phyloP scores from a whole-genome alignment of 768 basidiomycete species.

The Candolleomyces efflorescens region DNA sequence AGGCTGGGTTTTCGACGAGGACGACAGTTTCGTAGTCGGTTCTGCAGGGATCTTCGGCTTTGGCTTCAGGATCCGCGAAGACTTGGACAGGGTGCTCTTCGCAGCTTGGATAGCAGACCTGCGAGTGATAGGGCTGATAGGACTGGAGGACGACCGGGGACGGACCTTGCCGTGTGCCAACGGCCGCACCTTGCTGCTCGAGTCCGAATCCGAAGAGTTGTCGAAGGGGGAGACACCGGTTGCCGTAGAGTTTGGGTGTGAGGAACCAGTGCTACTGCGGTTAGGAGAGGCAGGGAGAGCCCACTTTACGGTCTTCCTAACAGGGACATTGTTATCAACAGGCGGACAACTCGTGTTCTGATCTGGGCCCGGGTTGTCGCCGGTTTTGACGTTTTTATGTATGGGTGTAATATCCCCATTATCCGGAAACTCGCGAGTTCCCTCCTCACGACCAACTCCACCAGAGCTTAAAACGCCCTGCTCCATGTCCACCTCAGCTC shows the following conservation, averaged over 20 bases:
- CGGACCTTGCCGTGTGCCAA: background rate
- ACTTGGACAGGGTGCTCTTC: background rate
- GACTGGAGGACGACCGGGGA: slow-evolving; percentile 1
- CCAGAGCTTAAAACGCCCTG: no score
- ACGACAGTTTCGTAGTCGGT: background rate
- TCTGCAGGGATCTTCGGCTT: background rate
- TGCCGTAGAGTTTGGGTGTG: background rate
- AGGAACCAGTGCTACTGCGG: background rate
- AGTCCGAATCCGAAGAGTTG: background rate
- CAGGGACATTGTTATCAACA: background rate
- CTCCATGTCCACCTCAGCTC: background rate
- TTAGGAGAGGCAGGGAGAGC: slow-evolving; percentile 4
- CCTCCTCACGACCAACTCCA: background rate
- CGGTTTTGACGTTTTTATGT: background rate
- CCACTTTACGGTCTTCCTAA: slow-evolving; percentile 6
- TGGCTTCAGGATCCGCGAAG: slow-evolving; percentile 1
- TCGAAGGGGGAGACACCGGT: background rate
- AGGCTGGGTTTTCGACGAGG: background rate
- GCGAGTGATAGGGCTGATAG: background rate
- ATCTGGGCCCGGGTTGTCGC: background rate
- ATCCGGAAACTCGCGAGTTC: no score
- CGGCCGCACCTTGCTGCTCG: background rate
- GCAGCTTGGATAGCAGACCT: background rate
- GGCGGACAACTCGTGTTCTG: background rate
- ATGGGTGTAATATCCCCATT: background rate